Evolutionary conservation across 2,329 filamentous ascomycete species (phyloP).

Genomic region (Lecanicillium sp.): DNA sequence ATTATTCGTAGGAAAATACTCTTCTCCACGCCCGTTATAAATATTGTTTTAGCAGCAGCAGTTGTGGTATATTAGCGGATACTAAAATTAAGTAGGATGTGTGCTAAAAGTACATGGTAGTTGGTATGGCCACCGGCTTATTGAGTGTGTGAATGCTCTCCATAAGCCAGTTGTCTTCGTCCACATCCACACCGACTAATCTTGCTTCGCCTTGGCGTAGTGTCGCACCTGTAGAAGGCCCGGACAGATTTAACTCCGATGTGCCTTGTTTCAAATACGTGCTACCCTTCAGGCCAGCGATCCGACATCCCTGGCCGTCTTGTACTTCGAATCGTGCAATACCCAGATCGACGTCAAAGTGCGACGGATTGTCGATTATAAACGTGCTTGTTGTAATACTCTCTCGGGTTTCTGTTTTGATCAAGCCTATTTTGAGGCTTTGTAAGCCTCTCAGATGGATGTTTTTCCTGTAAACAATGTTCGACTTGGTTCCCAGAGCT

Average conservation of each 20-base stretch:
- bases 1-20: too few species aligned
- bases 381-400: not conserved
- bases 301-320: not conserved
- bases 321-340: constrained; percentile 6
- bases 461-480: constrained; percentile 3
- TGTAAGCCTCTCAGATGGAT: constrained; percentile 4
- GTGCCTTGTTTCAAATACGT: constrained; percentile 1
- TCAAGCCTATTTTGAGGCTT: not conserved
- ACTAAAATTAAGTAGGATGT: too few species aligned
- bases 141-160: too few species aligned
- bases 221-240: not conserved
- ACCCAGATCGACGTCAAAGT: constrained; percentile 6
- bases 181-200: constrained; percentile 5
- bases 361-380: constrained; percentile 2
- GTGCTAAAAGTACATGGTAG: too few species aligned
- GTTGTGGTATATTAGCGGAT: too few species aligned
- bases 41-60: too few species aligned
- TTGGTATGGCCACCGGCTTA: too few species aligned
- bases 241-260: constrained; percentile 1
- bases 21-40: too few species aligned
- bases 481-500: constrained; percentile 5
- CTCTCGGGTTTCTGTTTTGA: not conserved
- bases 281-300: constrained; percentile 3
- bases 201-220: constrained; percentile 1
- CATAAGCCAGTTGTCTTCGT: constrained; percentile 6